phyloP scores from a whole-genome alignment of 441 rosid species.

The Eutrema salsugineum region DNA sequence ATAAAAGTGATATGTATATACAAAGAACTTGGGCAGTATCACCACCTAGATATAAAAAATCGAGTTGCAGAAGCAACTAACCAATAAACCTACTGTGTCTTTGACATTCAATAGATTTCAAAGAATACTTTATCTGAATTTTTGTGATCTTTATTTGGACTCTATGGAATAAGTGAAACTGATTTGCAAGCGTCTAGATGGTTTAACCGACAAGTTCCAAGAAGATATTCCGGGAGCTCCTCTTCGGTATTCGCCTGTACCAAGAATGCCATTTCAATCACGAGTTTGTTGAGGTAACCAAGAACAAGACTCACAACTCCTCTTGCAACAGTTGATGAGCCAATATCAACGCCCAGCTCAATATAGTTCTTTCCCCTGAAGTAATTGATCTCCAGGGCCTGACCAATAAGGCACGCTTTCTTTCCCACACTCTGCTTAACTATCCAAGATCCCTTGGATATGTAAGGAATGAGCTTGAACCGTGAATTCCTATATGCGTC shows the following conservation, averaged over 20 bases:
- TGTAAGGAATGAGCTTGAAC: constrained; percentile 97
- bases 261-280: constrained; percentile 94
- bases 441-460: constrained; percentile 98
- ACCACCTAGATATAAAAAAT: constrained; percentile 23
- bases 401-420: constrained; percentile 94
- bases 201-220: constrained; percentile 90
- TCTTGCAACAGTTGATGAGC: constrained; percentile 94
- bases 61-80: constrained; percentile 10
- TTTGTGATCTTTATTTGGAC: background rate
- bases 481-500: constrained; percentile 88
- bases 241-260: constrained; percentile 90
- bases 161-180: constrained; percentile 34
- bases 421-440: constrained; percentile 98
- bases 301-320: constrained; percentile 97
- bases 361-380: constrained; percentile 88
- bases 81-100: constrained; percentile 1
- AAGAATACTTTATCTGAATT: constrained; percentile 18
- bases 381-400: constrained; percentile 90
- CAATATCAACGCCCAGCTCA: constrained; percentile 97
- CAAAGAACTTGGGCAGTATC: constrained; percentile 20
- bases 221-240: constrained; percentile 91
- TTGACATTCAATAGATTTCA: constrained; percentile 14
- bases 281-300: constrained; percentile 91
- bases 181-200: constrained; percentile 82
- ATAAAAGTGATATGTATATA: constrained; percentile 12